Conservation (phyloP, 805 yeast species). For the Isabelozyma gotoi region DNA sequence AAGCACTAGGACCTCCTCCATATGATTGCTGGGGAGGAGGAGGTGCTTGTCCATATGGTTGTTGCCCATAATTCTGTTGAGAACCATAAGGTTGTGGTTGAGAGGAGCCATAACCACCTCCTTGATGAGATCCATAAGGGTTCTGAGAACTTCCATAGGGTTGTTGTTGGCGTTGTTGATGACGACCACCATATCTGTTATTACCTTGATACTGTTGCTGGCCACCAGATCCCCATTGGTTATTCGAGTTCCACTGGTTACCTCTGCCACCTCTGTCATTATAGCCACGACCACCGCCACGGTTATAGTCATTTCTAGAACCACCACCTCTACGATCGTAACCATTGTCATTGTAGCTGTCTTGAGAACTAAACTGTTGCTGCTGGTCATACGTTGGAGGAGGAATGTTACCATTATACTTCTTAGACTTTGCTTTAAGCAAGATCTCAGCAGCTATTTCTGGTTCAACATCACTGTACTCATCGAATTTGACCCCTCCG, state of each 20-base stretch:
- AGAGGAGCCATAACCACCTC: not conserved
- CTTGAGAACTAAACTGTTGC: not conserved
- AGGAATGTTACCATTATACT: slow-evolving; percentile 11
- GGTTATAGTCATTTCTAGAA: too few species aligned
- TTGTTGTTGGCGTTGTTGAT: slow-evolving; percentile 7
- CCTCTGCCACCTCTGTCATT: slow-evolving; percentile 9
- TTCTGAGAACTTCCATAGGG: not conserved
- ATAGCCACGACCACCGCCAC: slow-evolving; percentile 6
- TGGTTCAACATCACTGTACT: slow-evolving; percentile 67
- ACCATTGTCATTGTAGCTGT: not conserved
- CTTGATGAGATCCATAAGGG: not conserved
- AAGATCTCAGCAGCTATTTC: slow-evolving; percentile 65
- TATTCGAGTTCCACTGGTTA: not conserved
- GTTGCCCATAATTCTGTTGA: slow-evolving; percentile 3
- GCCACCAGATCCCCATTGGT: slow-evolving; percentile 10
- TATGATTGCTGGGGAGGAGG: slow-evolving; percentile 6
- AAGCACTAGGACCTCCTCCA: not conserved
- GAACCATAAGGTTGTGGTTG: not conserved
- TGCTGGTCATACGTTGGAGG: not conserved
- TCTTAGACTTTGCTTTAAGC: slow-evolving; percentile 38
- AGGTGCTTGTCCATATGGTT: slow-evolving; percentile 2
- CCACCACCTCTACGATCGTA: slow-evolving; percentile 6
- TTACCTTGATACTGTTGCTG: slow-evolving; percentile 4
- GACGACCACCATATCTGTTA: slow-evolving; percentile 8
- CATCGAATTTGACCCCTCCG: slow-evolving; percentile 81